Evolutionary conservation across 306 rosid species (phyloP).

Genomic region (Cotoneaster glaucophyllus): DNA sequence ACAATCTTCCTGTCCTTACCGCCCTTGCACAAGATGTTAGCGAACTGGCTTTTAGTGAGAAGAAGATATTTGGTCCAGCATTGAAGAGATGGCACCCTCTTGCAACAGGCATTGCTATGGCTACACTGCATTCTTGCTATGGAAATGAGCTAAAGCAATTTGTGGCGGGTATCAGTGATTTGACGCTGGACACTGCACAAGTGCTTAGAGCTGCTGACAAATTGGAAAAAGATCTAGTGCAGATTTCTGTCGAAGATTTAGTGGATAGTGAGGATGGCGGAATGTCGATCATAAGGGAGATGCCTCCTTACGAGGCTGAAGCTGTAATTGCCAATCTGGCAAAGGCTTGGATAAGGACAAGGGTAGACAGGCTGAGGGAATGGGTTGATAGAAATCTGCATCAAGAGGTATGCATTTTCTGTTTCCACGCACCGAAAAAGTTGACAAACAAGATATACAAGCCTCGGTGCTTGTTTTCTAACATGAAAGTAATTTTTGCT

Average conservation of each 20-base stretch:
- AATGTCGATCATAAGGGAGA: conserved; percentile 79
- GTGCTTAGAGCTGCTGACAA: conserved; percentile 84
- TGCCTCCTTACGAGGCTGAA: conserved; percentile 97
- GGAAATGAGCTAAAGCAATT: conserved; percentile 73
- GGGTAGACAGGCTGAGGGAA: conserved; percentile 81
- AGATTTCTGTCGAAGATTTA: conserved; percentile 88
- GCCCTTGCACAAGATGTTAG: conserved; percentile 62
- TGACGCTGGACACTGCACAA: conserved; percentile 75
- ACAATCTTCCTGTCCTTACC: conserved; percentile 44
- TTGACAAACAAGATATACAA: not conserved
- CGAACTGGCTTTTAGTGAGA: conserved; percentile 69
- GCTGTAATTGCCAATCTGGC: conserved; percentile 56
- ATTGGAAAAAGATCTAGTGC: conserved; percentile 92
- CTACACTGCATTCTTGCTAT: conserved; percentile 82
- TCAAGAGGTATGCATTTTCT: conserved; percentile 58
- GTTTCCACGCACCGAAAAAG: not conserved
- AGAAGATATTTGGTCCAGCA: conserved; percentile 67
- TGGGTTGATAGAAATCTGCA: conserved; percentile 77
- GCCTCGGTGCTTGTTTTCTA: not conserved
- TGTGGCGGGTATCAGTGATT: conserved; percentile 48
- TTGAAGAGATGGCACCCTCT: conserved; percentile 84
- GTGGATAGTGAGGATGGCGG: conserved; percentile 98
- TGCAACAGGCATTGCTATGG: conserved; percentile 81
- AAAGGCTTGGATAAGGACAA: conserved; percentile 70
- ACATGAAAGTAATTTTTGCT: not conserved